Percentiles rank a stretch among this genome's conserved stretches.
Evolutionary conservation across 345 rosid genomes (phyloP).

Genomic region (Erucastrum elatum): DNA sequence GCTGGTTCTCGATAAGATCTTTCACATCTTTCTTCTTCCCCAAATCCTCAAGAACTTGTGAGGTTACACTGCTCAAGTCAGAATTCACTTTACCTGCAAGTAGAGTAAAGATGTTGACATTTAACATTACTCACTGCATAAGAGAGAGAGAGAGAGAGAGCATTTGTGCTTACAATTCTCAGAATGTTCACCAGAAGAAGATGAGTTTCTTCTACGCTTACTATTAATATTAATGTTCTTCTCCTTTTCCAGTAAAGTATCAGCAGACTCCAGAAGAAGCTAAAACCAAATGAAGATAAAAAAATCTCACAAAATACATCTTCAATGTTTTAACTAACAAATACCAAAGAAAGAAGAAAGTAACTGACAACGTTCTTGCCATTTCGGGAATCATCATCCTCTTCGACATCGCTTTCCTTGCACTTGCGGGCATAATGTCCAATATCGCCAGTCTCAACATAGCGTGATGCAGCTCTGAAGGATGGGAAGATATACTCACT

Average conservation of each 20-base stretch:
- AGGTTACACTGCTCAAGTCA: not conserved
- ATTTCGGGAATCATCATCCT: slow-evolving; percentile 47
- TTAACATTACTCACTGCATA: slow-evolving; percentile 5
- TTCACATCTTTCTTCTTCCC: slow-evolving; percentile 14
- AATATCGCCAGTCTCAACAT: slow-evolving; percentile 63
- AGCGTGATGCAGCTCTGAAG: slow-evolving; percentile 73
- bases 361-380: slow-evolving; percentile 52
- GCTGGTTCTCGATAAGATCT: slow-evolving; percentile 10
- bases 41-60: slow-evolving; percentile 10
- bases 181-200: slow-evolving; percentile 30
- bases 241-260: slow-evolving; percentile 19
- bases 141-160: not conserved
- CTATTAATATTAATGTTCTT: not conserved
- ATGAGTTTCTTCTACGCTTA: slow-evolving; percentile 19
- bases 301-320: not conserved
- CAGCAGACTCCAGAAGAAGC: slow-evolving; percentile 12
- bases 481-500: slow-evolving; percentile 81
- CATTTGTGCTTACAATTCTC: slow-evolving; percentile 14
- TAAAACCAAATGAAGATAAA: not conserved
- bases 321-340: not conserved
- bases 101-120: not conserved
- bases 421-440: slow-evolving; percentile 63
- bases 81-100: slow-evolving; percentile 21
- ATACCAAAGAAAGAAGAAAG: not conserved
- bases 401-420: slow-evolving; percentile 41